Evolutionary conservation across 176 grass and related monocot genomes (phyloP).

Genomic region (Rhynchospora pubera): DNA sequence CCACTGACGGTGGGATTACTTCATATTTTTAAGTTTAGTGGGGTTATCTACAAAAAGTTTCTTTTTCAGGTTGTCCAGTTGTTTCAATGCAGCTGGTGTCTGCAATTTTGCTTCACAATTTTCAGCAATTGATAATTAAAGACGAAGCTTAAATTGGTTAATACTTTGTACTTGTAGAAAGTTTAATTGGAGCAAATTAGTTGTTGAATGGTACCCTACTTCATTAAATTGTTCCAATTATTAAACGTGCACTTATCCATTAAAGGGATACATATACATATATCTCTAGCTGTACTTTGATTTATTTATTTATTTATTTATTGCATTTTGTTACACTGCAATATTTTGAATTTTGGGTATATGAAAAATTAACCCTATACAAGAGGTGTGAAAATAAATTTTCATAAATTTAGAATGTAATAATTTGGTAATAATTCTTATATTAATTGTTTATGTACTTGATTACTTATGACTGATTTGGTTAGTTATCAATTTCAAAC

Average conservation of each 20-base stretch:
- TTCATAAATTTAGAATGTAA: neutral
- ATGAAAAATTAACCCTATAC: neutral
- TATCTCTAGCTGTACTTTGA: neutral
- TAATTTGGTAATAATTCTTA: neutral
- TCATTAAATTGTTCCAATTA: constrained; percentile 15
- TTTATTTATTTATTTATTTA: neutral
- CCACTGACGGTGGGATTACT: neutral
- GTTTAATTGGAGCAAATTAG: neutral
- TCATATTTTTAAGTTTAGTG: neutral
- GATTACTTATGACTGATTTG: neutral
- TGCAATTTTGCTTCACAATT: neutral
- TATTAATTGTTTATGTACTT: neutral
- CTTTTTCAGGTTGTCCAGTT: neutral
- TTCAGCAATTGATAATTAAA: neutral
- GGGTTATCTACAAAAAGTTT: neutral
- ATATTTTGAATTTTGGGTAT: neutral
- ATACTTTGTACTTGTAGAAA: neutral
- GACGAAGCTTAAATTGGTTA: neutral
- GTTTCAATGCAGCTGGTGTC: neutral
- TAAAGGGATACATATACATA: neutral
- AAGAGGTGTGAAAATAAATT: neutral
- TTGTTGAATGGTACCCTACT: constrained; percentile 17
- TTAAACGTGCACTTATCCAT: neutral
- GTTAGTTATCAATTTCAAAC: constrained; percentile 14
- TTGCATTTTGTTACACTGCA: neutral